Base-by-base conservation (phyloP, 179 eudicot species). In the Silene noctiflora region DNA sequence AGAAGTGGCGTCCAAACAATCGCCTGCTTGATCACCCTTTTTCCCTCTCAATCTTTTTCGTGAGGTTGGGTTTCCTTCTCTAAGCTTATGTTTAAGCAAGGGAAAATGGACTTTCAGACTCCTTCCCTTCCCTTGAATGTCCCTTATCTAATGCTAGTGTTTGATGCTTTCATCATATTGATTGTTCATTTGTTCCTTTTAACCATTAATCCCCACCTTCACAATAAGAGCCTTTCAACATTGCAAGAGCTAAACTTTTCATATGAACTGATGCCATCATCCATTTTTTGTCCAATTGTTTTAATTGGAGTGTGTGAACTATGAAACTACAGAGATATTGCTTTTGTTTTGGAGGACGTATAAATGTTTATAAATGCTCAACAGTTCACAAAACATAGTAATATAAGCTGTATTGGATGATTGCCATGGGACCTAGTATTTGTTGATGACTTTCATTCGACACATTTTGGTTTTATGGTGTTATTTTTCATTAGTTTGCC, bases 31-130 rank as follows among this genome's bases (percentile, higher is more conserved):
- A 6, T n/a, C 22, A 2, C 3, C 25, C 25, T 21, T 19, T 21
- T 60, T 9, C 27, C 64, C 12, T 19, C 24, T 20, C 20, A 60
- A 20, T 60, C 64, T 19, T 55, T 55, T 21, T 17, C 19, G 25
- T 3, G 24, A 19, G 64, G 64, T 60, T 60, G 64, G 64, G 20
- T 60, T 60, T 60, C 63, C 63, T 59, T 59, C 63, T 20, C 63
- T 20, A n/a, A 17, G 61, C 61, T n/a, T 58, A 17, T 58, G 24
- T 19, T 6, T 7, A 59, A 59, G 6, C 25, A 59, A 60, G 11
- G 27, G 64, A 60, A 20, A 60, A 60, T 21, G 25, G 64, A 19
- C 64, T 7, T 60, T 8, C 25, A 60, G 24, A 60, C 25, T 55
- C 20, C 7, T 55, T 55, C 59, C 59, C 20, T 53, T 14, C 8